Percentiles rank a stretch among this genome's conserved stretches.
Evolutionary conservation across 371 early-diverging fungal species (phyloP).

Genomic region (Sporodiniella umbellata): DNA sequence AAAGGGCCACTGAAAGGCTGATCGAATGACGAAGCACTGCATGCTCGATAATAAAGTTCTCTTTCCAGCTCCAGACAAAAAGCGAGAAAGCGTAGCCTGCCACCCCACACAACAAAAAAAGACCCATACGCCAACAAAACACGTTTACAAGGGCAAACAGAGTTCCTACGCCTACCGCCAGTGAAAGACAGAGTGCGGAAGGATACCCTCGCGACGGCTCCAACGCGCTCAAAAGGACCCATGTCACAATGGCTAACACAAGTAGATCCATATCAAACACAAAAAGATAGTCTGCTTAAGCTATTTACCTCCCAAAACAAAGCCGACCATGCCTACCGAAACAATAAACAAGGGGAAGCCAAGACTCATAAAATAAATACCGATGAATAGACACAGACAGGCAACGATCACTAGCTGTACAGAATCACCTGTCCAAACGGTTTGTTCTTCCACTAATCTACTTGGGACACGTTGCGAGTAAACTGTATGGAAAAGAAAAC

Average conservation of each 20-base stretch:
- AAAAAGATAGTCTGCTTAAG: not conserved
- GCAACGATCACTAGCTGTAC: not conserved
- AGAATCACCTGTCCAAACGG: not conserved
- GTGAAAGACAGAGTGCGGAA: slow-evolving; percentile 12
- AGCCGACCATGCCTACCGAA: slow-evolving; percentile 22
- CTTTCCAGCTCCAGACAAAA: slow-evolving; percentile 35
- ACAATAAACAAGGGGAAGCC: slow-evolving; percentile 27
- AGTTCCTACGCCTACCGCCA: slow-evolving; percentile 18
- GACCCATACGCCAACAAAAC: slow-evolving; percentile 10
- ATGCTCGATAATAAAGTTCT: slow-evolving; percentile 22
- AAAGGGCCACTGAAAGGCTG: not conserved
- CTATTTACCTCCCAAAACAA: slow-evolving; percentile 25
- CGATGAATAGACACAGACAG: slow-evolving; percentile 12
- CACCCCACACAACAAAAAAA: slow-evolving; percentile 20
- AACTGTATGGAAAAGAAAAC: not conserved
- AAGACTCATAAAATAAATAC: slow-evolving; percentile 11
- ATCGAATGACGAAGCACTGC: not conserved
- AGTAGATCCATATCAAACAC: not conserved
- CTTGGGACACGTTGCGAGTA: not conserved
- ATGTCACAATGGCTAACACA: slow-evolving; percentile 1
- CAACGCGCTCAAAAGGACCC: not conserved
- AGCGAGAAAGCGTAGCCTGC: slow-evolving; percentile 29
- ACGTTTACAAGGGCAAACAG: slow-evolving; percentile 10
- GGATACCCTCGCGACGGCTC: slow-evolving; percentile 29
- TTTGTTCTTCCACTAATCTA: not conserved